These are phyloP conservation scores for Tetradesmus obliquus DNA, from an alignment of 139 green algal species.

Conservation along the genomic window DNA sequence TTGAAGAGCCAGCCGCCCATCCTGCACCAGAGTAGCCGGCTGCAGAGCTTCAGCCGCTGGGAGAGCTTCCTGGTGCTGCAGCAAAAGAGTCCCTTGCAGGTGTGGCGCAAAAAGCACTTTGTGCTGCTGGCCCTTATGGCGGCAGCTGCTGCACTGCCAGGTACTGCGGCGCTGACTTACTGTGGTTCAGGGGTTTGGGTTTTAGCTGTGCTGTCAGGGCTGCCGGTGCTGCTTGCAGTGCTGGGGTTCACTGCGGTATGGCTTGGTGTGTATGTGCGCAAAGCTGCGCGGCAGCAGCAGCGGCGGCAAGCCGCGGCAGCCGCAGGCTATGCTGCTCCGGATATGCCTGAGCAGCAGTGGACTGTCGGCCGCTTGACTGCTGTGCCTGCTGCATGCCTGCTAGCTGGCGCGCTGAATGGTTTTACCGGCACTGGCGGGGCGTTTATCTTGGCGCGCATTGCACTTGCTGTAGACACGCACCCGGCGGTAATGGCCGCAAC, in stretches of 20 bases:
- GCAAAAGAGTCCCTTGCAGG: background rate
- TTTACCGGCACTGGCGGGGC: background rate
- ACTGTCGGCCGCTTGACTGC: background rate
- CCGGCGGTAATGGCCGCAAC: background rate
- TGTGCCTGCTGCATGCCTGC: background rate
- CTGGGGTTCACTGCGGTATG: background rate
- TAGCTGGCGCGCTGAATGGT: background rate
- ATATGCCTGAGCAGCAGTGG: background rate
- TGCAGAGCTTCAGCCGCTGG: background rate
- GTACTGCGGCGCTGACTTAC: background rate
- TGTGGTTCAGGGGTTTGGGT: background rate
- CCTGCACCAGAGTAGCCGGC: no score
- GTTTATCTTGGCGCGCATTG: background rate
- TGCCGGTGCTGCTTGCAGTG: background rate
- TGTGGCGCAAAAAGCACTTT: background rate
- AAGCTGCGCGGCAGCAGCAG: background rate
- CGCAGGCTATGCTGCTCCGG: background rate
- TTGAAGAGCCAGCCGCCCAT: no score
- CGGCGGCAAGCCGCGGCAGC: background rate
- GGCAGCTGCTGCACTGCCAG: background rate
- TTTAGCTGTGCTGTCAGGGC: background rate
- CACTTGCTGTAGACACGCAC: background rate
- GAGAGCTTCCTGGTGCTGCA: background rate
- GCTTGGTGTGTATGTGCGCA: background rate
- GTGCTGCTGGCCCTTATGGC: background rate